phyloP scores from a whole-genome alignment of 352 stramenopile genomes.

The Globisporangium parvum region DNA sequence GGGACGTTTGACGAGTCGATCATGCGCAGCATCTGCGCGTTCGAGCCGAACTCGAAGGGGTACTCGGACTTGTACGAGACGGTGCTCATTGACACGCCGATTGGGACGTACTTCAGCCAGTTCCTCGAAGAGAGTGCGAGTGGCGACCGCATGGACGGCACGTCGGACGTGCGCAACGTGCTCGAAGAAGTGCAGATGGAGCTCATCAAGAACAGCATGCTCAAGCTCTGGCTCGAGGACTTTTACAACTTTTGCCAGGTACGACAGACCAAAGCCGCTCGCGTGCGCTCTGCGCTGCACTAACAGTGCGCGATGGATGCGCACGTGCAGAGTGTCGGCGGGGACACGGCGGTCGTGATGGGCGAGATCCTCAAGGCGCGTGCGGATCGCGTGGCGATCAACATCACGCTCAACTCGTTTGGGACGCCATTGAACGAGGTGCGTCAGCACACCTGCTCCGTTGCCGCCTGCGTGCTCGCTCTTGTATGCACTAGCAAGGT shows the following conservation, averaged over 20 bases:
- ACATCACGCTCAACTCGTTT: constrained; percentile 99
- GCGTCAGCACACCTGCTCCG: background rate
- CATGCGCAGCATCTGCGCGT: constrained; percentile 98
- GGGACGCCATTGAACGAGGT: constrained; percentile 88
- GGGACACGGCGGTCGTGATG: constrained; percentile 97
- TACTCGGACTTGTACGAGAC: constrained; percentile 99
- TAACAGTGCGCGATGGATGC: background rate
- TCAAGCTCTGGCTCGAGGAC: constrained; percentile 96
- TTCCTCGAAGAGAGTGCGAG: constrained; percentile 94
- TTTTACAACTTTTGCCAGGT: constrained; percentile 94
- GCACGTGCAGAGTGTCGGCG: constrained; percentile 85
- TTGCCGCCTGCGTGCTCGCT: no score
- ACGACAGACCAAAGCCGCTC: background rate
- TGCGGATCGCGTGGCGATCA: constrained; percentile 98
- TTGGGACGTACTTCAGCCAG: constrained; percentile 96
- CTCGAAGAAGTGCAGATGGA: constrained; percentile 99
- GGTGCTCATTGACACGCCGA: constrained; percentile 98
- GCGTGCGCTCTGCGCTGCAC: no score
- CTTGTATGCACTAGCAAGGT: background rate
- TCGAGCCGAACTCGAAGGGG: constrained; percentile 95
- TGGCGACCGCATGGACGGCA: constrained; percentile 78
- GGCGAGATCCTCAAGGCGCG: constrained; percentile 92
- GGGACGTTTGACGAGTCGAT: constrained; percentile 99
- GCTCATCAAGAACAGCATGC: constrained; percentile 98
- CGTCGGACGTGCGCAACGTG: constrained; percentile 92